Evolutionary conservation across 495 filamentous ascomycete species (phyloP).

Genomic region (Hypoxylon lenormandii): DNA sequence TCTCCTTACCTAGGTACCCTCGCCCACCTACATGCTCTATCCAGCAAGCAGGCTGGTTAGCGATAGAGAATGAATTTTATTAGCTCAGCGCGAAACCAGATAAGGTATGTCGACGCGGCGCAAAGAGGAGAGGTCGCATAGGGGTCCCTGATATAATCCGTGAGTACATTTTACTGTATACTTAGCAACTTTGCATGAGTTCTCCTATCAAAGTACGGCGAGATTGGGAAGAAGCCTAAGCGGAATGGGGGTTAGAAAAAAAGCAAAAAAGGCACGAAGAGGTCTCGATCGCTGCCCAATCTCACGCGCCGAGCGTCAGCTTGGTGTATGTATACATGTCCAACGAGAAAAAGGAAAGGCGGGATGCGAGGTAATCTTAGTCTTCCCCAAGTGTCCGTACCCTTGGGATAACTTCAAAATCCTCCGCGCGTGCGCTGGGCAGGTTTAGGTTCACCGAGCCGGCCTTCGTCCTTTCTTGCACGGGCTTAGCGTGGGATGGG

Average conservation of each 20-base stretch:
- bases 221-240: neutral
- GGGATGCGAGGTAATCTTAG: constrained; percentile 25
- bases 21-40: too few species aligned
- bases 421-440: constrained; percentile 29
- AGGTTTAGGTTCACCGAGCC: constrained; percentile 18
- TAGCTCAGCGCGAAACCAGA: constrained; percentile 27
- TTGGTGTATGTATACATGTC: constrained; percentile 3
- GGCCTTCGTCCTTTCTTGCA: constrained; percentile 6
- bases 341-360: constrained; percentile 15
- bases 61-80: constrained; percentile 8
- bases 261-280: constrained; percentile 6
- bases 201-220: constrained; percentile 9
- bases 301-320: constrained; percentile 16
- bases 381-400: constrained; percentile 16
- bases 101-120: constrained; percentile 39
- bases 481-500: constrained; percentile 44
- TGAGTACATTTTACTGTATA: constrained; percentile 10
- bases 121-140: constrained; percentile 28
- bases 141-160: constrained; percentile 20
- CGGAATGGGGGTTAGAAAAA: constrained; percentile 6
- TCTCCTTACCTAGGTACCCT: neutral
- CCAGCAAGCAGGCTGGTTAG: neutral
- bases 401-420: constrained; percentile 17
- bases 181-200: constrained; percentile 27
- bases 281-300: constrained; percentile 42